Evolutionary conservation across 2,329 filamentous ascomycete species (phyloP), one percentile per base, ranked within the genome.

Genomic region (Trichoderma lentiforme): DNA sequence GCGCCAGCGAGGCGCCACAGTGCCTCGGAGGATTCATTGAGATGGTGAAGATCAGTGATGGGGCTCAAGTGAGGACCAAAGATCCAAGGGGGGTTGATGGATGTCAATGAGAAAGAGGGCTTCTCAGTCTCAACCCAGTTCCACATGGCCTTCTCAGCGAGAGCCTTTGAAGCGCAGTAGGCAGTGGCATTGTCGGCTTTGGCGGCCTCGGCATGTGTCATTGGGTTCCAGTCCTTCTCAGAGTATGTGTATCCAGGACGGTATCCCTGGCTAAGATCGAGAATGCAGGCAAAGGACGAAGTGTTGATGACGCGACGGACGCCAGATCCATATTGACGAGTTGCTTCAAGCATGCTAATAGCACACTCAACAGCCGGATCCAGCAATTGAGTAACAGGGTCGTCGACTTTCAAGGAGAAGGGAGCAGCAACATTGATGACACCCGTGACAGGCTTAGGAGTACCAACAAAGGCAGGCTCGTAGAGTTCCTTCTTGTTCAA

Each of bases 361-460:
- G 86, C 88, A 11, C 87, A 87, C 18, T 84, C 83, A 60, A 90
- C 83, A 7, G 87, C 88, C 0, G 88, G 88, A 61, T 88, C 83
- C 11, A 90, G 81, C 28, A 90, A 82, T 57, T 87, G 85, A 21
- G 78, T 80, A 11, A 81, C 77, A 6, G 81, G 81, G 71, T 85
- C 83, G 3, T 87, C 86, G 61, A 91, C 86, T 63, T 90, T 89
- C 78, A 90, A 87, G 76, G 92, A 90, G 83, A 93, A 95, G 0
- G 93, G 92, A 0, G 88, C 91, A 2, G 92, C 91, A 6, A 91
- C 93, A 79, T 94, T 91, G 66, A 94, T 85, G 63, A 95, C 91
- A 60, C 87, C 90, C 76, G 93, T 90, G 74, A 95, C 92, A 9
- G 67, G 60, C 51, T 36, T 61, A 2, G 24, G 21, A 18, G 60